A percentile compares a stretch with the other conserved stretches of the same genome.
Evolutionary conservation across 345 rosid genomes (phyloP).

Genomic region (Populus deltoides): DNA sequence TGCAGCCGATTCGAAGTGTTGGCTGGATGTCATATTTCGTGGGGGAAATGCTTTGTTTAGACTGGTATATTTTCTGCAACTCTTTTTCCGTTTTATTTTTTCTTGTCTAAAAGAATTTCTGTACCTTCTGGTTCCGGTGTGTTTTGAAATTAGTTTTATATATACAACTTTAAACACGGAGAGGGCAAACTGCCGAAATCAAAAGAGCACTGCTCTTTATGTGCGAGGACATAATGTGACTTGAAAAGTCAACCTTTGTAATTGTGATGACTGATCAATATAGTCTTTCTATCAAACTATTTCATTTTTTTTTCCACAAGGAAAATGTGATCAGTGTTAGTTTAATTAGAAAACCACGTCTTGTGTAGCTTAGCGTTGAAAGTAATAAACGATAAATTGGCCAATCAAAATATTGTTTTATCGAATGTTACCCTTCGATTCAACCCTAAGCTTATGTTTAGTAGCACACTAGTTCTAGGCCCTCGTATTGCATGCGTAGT

Average conservation of each 20-base stretch:
- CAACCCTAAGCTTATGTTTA: no score
- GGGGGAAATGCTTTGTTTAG: slow-evolving; percentile 15
- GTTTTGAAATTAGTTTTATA: slow-evolving; percentile 22
- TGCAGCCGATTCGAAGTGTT: slow-evolving; percentile 14
- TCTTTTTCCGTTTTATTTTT: background rate
- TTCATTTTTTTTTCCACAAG: no score
- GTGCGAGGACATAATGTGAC: slow-evolving; percentile 29
- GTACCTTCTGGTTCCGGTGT: slow-evolving; percentile 12
- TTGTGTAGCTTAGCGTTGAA: no score
- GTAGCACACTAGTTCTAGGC: no score
- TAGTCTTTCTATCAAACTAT: no score
- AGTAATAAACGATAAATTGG: no score
- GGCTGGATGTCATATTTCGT: background rate
- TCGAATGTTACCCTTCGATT: no score
- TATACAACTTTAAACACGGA: slow-evolving; percentile 22
- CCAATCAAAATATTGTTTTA: no score
- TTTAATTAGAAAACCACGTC: no score
- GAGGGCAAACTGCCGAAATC: slow-evolving; percentile 28
- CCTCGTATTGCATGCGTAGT: no score
- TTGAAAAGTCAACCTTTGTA: slow-evolving; percentile 24
- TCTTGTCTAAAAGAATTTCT: slow-evolving; percentile 3
- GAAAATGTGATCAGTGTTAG: no score
- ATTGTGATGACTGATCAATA: background rate
- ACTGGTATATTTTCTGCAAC: slow-evolving; percentile 21
- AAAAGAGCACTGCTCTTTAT: slow-evolving; percentile 17